These are phyloP conservation scores for Nannizzia gypsea DNA, from an alignment of 2,329 filamentous ascomycete species.

Conservation along the genomic window DNA sequence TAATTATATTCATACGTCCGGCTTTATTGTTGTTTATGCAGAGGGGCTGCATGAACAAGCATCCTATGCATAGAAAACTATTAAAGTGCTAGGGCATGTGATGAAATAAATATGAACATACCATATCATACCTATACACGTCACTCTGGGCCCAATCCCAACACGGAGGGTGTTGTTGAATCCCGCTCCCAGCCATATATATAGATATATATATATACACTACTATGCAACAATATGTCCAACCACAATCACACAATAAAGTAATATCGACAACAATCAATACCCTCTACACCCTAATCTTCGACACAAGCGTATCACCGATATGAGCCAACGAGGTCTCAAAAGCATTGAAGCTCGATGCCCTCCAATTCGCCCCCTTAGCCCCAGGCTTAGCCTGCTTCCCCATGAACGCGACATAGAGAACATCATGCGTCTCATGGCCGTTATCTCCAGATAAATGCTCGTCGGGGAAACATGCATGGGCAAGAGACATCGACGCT, in stretches of 20 bases:
- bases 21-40: too few species aligned
- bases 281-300: conserved; percentile 15
- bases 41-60: too few species aligned
- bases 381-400: conserved; percentile 37
- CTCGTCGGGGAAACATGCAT: background rate
- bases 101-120: too few species aligned
- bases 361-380: conserved; percentile 45
- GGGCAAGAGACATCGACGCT: background rate
- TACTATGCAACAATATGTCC: background rate
- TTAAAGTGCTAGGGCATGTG: too few species aligned
- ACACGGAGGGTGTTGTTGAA: too few species aligned
- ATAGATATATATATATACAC: background rate
- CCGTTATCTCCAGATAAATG: background rate
- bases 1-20: too few species aligned
- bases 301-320: conserved; percentile 14
- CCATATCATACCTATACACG: too few species aligned
- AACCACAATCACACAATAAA: background rate
- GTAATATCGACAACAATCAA: background rate
- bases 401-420: background rate
- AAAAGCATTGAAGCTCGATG: conserved; percentile 39
- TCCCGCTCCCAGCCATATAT: too few species aligned
- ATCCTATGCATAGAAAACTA: too few species aligned
- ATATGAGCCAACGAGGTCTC: conserved; percentile 17
- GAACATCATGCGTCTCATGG: background rate
- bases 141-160: too few species aligned